Percentiles rank a stretch among this genome's conserved stretches.
phyloP scores from a whole-genome alignment of 345 rosid species.

The Reutealis trisperma region DNA sequence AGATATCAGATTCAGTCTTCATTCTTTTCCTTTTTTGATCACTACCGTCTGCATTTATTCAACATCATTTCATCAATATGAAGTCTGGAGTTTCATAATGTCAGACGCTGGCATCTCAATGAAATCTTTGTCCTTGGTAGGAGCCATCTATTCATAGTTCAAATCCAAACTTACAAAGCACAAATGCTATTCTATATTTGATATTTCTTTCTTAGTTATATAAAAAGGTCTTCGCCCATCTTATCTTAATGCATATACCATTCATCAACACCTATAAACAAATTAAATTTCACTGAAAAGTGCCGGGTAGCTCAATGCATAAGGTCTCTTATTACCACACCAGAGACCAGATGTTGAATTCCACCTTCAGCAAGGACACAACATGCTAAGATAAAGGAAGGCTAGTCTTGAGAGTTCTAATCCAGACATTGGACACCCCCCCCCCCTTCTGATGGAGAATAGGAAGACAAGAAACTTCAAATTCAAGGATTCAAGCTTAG shows the following conservation, averaged over 20 bases:
- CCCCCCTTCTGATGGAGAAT: too few species aligned
- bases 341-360: too few species aligned
- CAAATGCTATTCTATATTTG: background rate
- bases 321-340: too few species aligned
- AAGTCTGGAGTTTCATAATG: conserved; percentile 8
- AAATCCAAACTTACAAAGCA: background rate
- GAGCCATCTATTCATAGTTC: background rate
- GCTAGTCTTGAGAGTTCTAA: too few species aligned
- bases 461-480: too few species aligned
- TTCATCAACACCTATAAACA: background rate
- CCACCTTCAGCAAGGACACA: too few species aligned
- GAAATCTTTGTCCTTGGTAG: background rate
- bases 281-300: background rate
- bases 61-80: conserved; percentile 27
- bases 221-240: background rate
- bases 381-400: too few species aligned
- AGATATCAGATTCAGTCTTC: conserved; percentile 71
- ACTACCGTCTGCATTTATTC: conserved; percentile 64
- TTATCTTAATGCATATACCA: too few species aligned
- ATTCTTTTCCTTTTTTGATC: conserved; percentile 74
- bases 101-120: background rate
- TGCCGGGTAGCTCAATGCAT: background rate
- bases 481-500: too few species aligned
- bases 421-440: too few species aligned
- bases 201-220: background rate